Percentiles rank a stretch among this genome's conserved stretches.
Evolutionary conservation across 2,329 filamentous ascomycete genomes (phyloP).

Genomic region (Phaeoacremonium minimum): DNA sequence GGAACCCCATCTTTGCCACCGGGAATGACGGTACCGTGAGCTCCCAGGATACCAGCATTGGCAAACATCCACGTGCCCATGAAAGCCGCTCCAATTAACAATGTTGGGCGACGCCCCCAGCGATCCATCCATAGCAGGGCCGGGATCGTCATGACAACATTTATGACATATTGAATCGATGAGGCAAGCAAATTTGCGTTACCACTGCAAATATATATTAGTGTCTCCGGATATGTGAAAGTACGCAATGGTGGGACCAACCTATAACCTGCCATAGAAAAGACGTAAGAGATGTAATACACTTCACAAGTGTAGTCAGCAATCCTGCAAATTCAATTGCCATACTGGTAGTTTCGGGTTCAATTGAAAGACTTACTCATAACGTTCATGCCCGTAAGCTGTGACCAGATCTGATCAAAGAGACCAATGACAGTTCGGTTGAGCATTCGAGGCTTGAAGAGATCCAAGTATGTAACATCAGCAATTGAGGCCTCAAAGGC

Average conservation of each 20-base stretch:
- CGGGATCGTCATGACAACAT: conserved; percentile 73
- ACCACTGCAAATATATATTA: too few species aligned
- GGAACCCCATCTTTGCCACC: too few species aligned
- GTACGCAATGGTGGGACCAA: too few species aligned
- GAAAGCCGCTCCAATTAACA: conserved; percentile 60
- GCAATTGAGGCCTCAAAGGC: conserved; percentile 69
- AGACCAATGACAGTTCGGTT: conserved; percentile 68
- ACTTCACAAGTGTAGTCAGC: conserved; percentile 23
- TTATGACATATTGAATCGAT: conserved; percentile 73
- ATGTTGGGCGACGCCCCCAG: conserved; percentile 67
- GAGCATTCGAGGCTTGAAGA: conserved; percentile 70
- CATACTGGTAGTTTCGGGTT: too few species aligned
- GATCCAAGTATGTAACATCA: conserved; percentile 66
- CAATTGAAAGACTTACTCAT: conserved; percentile 42
- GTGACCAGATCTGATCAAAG: conserved; percentile 72
- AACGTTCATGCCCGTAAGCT: conserved; percentile 73
- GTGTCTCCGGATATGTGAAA: too few species aligned
- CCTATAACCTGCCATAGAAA: conserved; percentile 69
- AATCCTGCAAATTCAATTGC: too few species aligned
- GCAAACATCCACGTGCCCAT: conserved; percentile 52
- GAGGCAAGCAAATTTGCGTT: conserved; percentile 60
- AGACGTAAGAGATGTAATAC: conserved; percentile 69
- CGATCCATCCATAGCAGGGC: conserved; percentile 71
- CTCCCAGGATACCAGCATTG: conserved; percentile 40
- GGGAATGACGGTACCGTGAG: too few species aligned